A percentile compares a stretch with the other conserved stretches of the same genome.
Conservation (phyloP, 495 filamentous ascomycete genomes). For the Aspergillus asperescens region DNA sequence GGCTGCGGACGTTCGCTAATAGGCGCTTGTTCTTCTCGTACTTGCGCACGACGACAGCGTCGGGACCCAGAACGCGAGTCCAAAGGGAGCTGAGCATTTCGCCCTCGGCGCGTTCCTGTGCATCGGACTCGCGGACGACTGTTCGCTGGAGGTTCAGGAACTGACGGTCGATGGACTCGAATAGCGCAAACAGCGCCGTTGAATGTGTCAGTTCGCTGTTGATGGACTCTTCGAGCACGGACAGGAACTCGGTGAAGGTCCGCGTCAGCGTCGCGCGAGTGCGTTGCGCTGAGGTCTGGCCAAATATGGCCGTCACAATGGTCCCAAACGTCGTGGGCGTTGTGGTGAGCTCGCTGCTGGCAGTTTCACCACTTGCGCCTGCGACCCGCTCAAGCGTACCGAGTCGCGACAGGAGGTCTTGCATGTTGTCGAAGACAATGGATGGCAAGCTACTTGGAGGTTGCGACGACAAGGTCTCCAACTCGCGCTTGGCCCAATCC, state of each 20-base stretch:
- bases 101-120: slow-evolving; percentile 70
- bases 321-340: slow-evolving; percentile 61
- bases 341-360: slow-evolving; percentile 29
- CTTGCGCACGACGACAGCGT: slow-evolving; percentile 66
- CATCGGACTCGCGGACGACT: slow-evolving; percentile 74
- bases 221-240: slow-evolving; percentile 84
- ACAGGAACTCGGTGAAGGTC: slow-evolving; percentile 81
- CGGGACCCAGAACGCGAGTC: slow-evolving; percentile 73
- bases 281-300: slow-evolving; percentile 70
- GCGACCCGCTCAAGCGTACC: slow-evolving; percentile 58
- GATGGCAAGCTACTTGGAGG: slow-evolving; percentile 55
- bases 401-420: slow-evolving; percentile 62
- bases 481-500: slow-evolving; percentile 88
- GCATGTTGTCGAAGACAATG: slow-evolving; percentile 69
- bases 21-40: slow-evolving; percentile 80
- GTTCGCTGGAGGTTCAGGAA: slow-evolving; percentile 82
- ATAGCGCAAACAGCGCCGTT: slow-evolving; percentile 70
- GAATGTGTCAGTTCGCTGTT: slow-evolving; percentile 73
- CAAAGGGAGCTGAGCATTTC: slow-evolving; percentile 80
- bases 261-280: slow-evolving; percentile 74
- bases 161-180: slow-evolving; percentile 80
- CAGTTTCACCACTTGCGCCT: slow-evolving; percentile 33
- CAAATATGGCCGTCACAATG: slow-evolving; percentile 65
- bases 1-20: slow-evolving; percentile 68
- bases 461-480: slow-evolving; percentile 49